Percentiles rank a stretch among this genome's conserved stretches.
Conservation (phyloP, 2,329 filamentous ascomycete genomes). For the Teratosphaeria zuluensis region DNA sequence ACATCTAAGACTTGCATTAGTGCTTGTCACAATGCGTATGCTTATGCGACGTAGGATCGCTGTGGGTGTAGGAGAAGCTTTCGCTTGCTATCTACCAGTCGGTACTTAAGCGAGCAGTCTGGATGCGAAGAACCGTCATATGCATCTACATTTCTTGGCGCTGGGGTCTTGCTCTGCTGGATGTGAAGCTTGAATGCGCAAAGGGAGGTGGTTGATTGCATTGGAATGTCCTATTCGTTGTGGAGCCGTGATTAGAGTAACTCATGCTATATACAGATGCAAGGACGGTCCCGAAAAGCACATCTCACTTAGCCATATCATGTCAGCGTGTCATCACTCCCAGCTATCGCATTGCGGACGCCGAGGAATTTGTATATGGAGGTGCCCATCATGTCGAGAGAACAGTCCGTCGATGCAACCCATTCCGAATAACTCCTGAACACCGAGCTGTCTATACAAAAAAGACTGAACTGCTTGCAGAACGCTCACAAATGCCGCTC, state of each 20-base stretch:
- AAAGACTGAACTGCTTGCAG: not conserved
- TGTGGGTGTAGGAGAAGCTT: not conserved
- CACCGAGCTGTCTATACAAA: not conserved
- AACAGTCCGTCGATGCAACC: not conserved
- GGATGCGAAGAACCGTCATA: not conserved
- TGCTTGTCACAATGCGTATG: not conserved
- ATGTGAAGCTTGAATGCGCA: not conserved
- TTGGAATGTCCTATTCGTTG: not conserved
- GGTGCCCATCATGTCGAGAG: not conserved
- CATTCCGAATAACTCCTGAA: not conserved
- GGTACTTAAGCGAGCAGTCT: not conserved
- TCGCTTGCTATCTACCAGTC: not conserved
- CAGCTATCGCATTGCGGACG: not conserved
- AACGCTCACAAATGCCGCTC: not conserved
- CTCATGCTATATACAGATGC: not conserved
- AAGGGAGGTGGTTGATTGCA: not conserved
- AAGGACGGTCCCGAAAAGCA: not conserved
- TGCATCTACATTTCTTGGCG: not conserved
- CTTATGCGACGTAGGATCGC: not conserved
- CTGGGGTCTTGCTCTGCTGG: not conserved
- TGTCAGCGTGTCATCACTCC: not conserved
- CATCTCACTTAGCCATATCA: not conserved
- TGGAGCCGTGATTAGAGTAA: not conserved
- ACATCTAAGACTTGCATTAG: not conserved
- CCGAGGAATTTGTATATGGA: not conserved